Percentiles rank a stretch among this genome's conserved stretches.
Evolutionary conservation across 116 monocot species (phyloP).

Genomic region (Cymodocea nodosa): DNA sequence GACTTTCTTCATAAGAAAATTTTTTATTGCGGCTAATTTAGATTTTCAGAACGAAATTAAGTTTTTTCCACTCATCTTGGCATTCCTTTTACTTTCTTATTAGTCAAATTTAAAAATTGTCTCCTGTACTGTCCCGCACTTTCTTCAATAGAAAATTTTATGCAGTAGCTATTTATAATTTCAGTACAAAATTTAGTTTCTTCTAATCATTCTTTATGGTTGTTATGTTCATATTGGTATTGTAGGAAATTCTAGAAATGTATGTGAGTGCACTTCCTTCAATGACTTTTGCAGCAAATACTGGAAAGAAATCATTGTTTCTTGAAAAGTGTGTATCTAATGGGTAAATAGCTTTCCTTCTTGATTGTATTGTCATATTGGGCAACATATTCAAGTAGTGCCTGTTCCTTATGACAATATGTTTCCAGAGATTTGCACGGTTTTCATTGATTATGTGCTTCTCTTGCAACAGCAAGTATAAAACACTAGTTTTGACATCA

Average conservation of each 20-base stretch:
- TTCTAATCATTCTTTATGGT: too few species aligned
- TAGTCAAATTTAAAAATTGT: too few species aligned
- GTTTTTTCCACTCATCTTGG: too few species aligned
- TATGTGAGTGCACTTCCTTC: conserved; percentile 55
- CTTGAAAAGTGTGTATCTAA: conserved; percentile 53
- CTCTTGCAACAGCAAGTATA: conserved; percentile 45
- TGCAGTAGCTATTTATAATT: too few species aligned
- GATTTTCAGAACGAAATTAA: too few species aligned
- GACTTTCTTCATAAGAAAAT: too few species aligned
- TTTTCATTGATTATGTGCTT: neutral
- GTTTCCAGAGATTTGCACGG: neutral
- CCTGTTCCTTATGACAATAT: neutral
- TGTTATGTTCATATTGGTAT: neutral
- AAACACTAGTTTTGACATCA: conserved; percentile 44
- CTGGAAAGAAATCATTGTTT: conserved; percentile 55
- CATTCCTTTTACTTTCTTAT: too few species aligned
- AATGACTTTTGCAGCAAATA: conserved; percentile 84
- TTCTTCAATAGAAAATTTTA: neutral
- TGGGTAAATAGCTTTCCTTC: conserved; percentile 23
- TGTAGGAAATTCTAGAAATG: conserved; percentile 48
- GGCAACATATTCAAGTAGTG: neutral
- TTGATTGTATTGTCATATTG: too few species aligned
- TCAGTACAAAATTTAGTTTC: too few species aligned
- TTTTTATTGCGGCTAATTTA: too few species aligned
- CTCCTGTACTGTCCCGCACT: neutral